Conservation (phyloP, 345 rosid genomes). For the Acer campestre region DNA sequence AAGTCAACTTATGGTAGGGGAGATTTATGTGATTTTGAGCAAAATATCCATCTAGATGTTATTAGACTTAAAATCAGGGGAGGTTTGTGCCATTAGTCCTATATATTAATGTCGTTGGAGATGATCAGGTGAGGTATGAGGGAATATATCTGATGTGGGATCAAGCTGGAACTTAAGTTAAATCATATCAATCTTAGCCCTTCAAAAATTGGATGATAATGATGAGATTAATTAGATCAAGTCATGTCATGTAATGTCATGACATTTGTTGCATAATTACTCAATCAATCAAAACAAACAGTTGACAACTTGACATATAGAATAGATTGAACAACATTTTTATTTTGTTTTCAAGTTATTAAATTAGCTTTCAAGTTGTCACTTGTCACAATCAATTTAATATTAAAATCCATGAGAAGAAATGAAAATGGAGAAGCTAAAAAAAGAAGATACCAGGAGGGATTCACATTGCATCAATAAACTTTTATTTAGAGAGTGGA, state of each 20-base stretch:
- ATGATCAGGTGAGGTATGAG: constrained; percentile 9
- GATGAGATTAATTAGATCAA: background rate
- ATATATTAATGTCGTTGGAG: background rate
- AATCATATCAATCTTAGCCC: background rate
- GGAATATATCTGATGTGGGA: constrained; percentile 19
- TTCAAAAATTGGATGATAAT: background rate
- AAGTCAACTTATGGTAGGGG: no score
- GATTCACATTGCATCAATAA: constrained; percentile 1
- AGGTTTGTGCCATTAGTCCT: no score
- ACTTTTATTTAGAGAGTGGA: background rate
- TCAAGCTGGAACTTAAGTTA: constrained; percentile 15
- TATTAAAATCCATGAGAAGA: background rate
- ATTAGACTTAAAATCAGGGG: no score
- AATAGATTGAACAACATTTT: background rate
- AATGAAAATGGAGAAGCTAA: background rate
- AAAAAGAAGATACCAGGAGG: constrained; percentile 8
- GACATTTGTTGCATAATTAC: constrained; percentile 15
- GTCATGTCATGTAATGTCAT: background rate
- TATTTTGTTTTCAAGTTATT: no score
- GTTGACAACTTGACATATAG: constrained; percentile 17
- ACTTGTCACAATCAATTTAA: constrained; percentile 3
- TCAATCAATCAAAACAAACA: background rate
- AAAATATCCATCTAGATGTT: no score
- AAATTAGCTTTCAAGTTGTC: background rate
- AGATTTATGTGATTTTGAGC: no score